These are phyloP conservation scores for Skeletonema marinoi DNA, from an alignment of 108 stramenopile species.

Conservation along the genomic window DNA sequence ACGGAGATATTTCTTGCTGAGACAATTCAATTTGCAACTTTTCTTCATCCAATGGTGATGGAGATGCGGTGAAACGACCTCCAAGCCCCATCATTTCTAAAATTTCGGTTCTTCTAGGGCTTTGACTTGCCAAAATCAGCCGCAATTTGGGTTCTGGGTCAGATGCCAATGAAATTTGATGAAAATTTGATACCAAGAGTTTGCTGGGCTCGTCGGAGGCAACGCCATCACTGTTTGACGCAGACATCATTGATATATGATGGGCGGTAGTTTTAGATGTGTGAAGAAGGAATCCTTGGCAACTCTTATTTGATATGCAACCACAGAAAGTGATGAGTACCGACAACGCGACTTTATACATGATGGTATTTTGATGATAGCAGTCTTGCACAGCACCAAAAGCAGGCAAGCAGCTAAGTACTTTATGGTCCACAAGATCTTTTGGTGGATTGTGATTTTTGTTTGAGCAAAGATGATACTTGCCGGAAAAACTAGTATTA, in stretches of 20 bases:
- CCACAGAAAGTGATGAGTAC: too few relatives aligned
- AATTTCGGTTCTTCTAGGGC: constrained; percentile 77
- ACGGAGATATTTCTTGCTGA: constrained; percentile 37
- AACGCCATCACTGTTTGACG: not conserved
- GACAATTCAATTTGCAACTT: constrained; percentile 56
- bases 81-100: constrained; percentile 84
- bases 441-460: too few relatives aligned
- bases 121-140: constrained; percentile 75
- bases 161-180: constrained; percentile 16
- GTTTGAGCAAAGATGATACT: too few relatives aligned
- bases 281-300: too few relatives aligned
- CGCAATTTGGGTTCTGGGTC: constrained; percentile 23
- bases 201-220: not conserved
- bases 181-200: constrained; percentile 34
- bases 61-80: constrained; percentile 49
- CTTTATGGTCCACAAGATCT: too few relatives aligned
- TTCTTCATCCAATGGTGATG: constrained; percentile 78
- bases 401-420: too few relatives aligned
- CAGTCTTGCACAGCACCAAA: not conserved
- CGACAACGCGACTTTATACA: too few relatives aligned
- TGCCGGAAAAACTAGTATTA: too few relatives aligned
- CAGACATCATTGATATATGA: not conserved
- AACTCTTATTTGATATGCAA: too few relatives aligned
- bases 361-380: too few relatives aligned
- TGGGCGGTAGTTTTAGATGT: too few relatives aligned